Evolutionary conservation across 2,329 filamentous ascomycete species (phyloP), one percentile per base, ranked within the genome.

Genomic region (Sclerotinia subarctica): DNA sequence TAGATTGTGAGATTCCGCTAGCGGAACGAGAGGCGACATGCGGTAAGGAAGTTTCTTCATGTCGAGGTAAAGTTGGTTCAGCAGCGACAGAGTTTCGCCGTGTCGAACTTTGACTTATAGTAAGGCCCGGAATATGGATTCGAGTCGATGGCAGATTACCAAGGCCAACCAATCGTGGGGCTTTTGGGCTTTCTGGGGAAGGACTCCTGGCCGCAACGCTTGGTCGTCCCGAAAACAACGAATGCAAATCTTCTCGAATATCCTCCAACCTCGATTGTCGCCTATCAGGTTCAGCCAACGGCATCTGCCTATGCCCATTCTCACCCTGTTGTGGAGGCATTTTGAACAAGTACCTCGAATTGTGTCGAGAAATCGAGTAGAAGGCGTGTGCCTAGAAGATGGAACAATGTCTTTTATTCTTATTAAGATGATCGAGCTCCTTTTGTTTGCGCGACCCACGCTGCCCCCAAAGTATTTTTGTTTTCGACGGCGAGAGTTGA

Each of bases 171-270:
- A 81, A 79, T 3, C 78, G 77, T 2, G 83, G 81, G 1, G 82
- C 81, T 73, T 86, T 86, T 46, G 83, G 82, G 26, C 80, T 82
- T 76, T 76, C 56, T 56, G 72, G 72, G 3, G 68, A 57, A 56
- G 49, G 54, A 66, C 58, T 72, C 66, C 70, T 71, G 24, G 66
- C 53, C 17, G 71, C 72, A 65, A 75, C 70, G 53, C 66, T 74
- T 24, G 75, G 76, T 47, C 72, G 70, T 29, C 75, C 75, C 10
- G 70, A 68, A 68, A 77, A 76, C 35, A 76, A 52, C 7, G 72
- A 67, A 57, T 75, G 73, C 56, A 77, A 52, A 38, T 72, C 71
- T 19, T 46, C 67, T 51, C 74, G 69, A 49, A 73, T 68, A 68
- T 68, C 72, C 44, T 73, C 70, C n/a, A 74, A 44, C 54, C 71